These are phyloP conservation scores for Aspergillus diversus DNA, from an alignment of 495 filamentous ascomycete genomes.

Conservation along the genomic window DNA sequence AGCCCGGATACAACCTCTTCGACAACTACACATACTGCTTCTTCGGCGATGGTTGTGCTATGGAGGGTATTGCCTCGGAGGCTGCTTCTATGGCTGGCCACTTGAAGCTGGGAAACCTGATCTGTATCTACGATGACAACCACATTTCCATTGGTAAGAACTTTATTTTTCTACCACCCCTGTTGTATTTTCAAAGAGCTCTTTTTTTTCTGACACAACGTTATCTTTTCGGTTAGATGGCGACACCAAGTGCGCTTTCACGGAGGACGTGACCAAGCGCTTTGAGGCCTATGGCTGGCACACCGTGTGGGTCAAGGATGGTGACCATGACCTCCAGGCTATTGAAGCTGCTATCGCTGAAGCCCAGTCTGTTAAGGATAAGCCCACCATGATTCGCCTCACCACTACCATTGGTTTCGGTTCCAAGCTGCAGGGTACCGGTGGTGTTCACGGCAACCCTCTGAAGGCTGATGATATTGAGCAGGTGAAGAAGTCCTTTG, in stretches of 20 bases:
- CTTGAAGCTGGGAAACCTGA: conserved; percentile 95
- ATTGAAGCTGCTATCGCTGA: conserved; percentile 89
- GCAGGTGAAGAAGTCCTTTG: conserved; percentile 89
- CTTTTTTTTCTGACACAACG: background rate
- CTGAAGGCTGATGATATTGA: conserved; percentile 92
- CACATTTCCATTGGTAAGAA: conserved; percentile 84
- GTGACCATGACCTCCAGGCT: conserved; percentile 83
- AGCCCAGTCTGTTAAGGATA: conserved; percentile 86
- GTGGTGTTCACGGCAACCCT: conserved; percentile 92
- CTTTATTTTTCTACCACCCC: background rate
- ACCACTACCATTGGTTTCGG: conserved; percentile 98
- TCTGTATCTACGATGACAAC: conserved; percentile 97
- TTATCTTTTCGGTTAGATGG: conserved; percentile 61
- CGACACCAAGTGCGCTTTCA: conserved; percentile 94
- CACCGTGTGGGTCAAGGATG: conserved; percentile 79
- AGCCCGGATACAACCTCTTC: conserved; percentile 87
- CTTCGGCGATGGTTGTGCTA: conserved; percentile 97
- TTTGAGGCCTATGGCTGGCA: conserved; percentile 99
- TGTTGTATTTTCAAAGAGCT: background rate
- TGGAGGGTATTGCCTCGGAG: conserved; percentile 96
- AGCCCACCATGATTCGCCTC: conserved; percentile 95
- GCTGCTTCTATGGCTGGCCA: conserved; percentile 92
- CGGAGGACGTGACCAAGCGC: conserved; percentile 93
- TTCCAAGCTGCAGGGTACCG: conserved; percentile 89
- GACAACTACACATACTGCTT: conserved; percentile 97